Evolutionary conservation across 371 early-diverging fungal species (phyloP).

Genomic region (Mucor piriformis): DNA sequence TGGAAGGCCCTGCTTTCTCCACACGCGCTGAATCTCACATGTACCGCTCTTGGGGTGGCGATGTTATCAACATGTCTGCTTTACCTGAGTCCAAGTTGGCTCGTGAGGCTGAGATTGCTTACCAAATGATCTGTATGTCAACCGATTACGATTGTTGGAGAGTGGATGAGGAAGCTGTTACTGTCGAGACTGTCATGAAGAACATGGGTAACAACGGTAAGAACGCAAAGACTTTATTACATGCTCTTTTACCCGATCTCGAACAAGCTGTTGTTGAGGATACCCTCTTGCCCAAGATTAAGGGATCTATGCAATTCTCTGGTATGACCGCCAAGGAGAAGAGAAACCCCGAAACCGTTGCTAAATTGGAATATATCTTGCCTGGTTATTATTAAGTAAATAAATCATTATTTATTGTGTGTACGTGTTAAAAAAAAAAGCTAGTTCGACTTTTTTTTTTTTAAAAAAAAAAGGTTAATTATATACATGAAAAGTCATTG

Average conservation of each 20-base stretch:
- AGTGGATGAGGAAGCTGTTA: slow-evolving; percentile 87
- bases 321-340: slow-evolving; percentile 76
- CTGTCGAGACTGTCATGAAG: slow-evolving; percentile 90
- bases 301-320: slow-evolving; percentile 77
- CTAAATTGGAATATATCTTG: slow-evolving; percentile 80
- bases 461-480: background rate
- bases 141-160: slow-evolving; percentile 99
- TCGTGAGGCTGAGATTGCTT: slow-evolving; percentile 96
- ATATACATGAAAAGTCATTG: no score
- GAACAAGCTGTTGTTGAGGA: slow-evolving; percentile 62
- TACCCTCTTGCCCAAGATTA: slow-evolving; percentile 51
- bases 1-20: slow-evolving; percentile 98
- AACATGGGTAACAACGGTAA: slow-evolving; percentile 85
- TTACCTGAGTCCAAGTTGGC: slow-evolving; percentile 97
- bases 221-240: slow-evolving; percentile 83
- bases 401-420: background rate
- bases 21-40: slow-evolving; percentile 96
- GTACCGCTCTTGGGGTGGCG: slow-evolving; percentile 92
- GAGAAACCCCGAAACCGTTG: slow-evolving; percentile 70
- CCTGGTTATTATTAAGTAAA: slow-evolving; percentile 68
- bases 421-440: no score
- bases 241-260: slow-evolving; percentile 78
- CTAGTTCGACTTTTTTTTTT: background rate
- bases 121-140: slow-evolving; percentile 98
- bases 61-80: slow-evolving; percentile 97